Evolutionary conservation across 345 rosid genomes (phyloP), one percentile per base, ranked within the genome.

Genomic region (Brassica napus): DNA sequence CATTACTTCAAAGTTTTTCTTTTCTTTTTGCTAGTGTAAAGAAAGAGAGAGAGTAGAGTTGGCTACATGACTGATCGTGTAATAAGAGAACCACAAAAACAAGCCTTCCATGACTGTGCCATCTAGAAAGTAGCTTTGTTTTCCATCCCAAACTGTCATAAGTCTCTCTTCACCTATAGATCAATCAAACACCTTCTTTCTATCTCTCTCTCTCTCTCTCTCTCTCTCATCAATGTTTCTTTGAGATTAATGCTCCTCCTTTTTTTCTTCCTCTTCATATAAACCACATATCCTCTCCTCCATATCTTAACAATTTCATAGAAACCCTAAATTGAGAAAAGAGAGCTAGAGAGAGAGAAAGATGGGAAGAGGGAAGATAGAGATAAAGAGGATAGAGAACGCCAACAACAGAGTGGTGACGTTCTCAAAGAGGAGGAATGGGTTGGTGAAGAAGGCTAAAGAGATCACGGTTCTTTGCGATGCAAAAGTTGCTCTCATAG

Each of bases 341-440:
- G 35, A 78, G 47, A 80, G 4, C 24, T 8, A 67, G 30, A 65
- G 8, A 58, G 58, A 74, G 58, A 74, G 68, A 70, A 62, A 85
- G 73, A 90, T 90, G 94, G 97, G 94, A 61, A 86, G 97, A 82
- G 97, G 93, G 0, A 90, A 88, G 86, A 88, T 88, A 68, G 94
- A 91, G 87, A 89, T 91, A 77, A 92, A 88, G 84, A 89, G 91
- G 83, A 90, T 90, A 76, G 97, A 90, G 80, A 92, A 92, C 85
- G 73, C 83, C 4, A 88, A 86, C 85, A 88, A 90, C 84, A 87
- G 97, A 85, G 88, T 87, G 23, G 92, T 90, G 63, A 90, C 94
- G 4, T 92, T 83, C 78, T 83, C 94, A 2, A 92, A 92, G 89
- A 90, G 93, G 68, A 92, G 86, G 26, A 89, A 74, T 76, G 97